phyloP scores from a whole-genome alignment of 2,329 filamentous ascomycete species.

The Ascochyta lentis region DNA sequence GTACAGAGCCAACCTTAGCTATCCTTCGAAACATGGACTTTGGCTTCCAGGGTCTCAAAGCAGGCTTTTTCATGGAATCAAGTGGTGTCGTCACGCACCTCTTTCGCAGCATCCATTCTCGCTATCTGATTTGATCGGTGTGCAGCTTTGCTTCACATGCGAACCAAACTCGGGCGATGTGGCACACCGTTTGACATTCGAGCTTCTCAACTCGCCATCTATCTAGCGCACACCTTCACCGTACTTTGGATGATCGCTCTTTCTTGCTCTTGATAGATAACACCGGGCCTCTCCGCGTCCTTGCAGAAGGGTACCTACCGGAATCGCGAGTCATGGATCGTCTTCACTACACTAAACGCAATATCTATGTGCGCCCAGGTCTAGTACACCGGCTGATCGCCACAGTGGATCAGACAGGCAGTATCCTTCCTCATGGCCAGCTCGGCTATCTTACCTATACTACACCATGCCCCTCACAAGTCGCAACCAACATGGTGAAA shows the following conservation, averaged over 20 bases:
- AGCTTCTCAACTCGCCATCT: background rate
- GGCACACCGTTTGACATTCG: conserved; percentile 8
- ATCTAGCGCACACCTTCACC: conserved; percentile 6
- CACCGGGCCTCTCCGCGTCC: conserved; percentile 4
- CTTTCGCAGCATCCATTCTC: background rate
- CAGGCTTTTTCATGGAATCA: conserved; percentile 2
- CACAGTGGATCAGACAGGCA: background rate
- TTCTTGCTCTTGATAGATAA: background rate
- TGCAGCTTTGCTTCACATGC: conserved; percentile 16
- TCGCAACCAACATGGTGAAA: no score
- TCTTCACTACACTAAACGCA: background rate
- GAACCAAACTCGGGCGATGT: conserved; percentile 1
- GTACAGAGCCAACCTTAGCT: conserved; percentile 1
- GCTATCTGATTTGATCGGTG: conserved; percentile 12
- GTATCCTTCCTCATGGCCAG: background rate
- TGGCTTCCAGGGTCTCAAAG: conserved; percentile 3
- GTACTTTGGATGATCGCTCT: conserved; percentile 3
- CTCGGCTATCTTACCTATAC: no score
- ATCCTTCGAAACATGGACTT: conserved; percentile 5
- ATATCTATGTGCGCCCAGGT: background rate
- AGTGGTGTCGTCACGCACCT: conserved; percentile 7
- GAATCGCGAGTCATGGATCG: conserved; percentile 7
- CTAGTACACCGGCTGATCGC: conserved; percentile 7
- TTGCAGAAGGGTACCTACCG: background rate
- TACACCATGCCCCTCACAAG: no score